Evolutionary conservation across 1,139 yeast genomes (phyloP).

Genomic region (Yamadazyma conglobata): DNA sequence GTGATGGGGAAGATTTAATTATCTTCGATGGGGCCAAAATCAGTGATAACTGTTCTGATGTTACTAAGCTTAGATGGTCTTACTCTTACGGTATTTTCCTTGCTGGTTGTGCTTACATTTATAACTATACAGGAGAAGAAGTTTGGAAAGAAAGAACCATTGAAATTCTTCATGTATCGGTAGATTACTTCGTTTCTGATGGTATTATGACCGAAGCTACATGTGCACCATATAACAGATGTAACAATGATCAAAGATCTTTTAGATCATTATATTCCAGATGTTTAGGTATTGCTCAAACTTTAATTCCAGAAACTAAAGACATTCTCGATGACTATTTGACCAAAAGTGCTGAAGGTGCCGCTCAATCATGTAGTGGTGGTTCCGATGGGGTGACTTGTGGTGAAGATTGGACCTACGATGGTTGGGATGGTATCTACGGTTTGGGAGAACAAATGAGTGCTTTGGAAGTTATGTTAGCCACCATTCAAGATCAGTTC

Average conservation of each 20-base stretch:
- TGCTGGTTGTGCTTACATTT: constrained; percentile 71
- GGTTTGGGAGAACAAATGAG: constrained; percentile 81
- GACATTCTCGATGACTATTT: constrained; percentile 43
- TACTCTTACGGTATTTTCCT: constrained; percentile 73
- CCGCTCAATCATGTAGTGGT: constrained; percentile 70
- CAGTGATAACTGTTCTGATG: constrained; percentile 43
- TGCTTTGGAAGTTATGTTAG: constrained; percentile 58
- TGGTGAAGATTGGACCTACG: constrained; percentile 60
- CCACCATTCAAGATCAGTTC: constrained; percentile 26
- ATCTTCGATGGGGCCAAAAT: constrained; percentile 72
- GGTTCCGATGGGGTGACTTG: constrained; percentile 74
- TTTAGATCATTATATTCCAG: constrained; percentile 74
- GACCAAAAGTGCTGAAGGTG: constrained; percentile 55
- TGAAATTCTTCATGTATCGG: constrained; percentile 49
- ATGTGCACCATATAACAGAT: constrained; percentile 47
- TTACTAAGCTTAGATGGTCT: constrained; percentile 64
- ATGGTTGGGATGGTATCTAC: constrained; percentile 59
- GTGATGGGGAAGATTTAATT: constrained; percentile 34
- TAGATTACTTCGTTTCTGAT: constrained; percentile 36
- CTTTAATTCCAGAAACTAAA: constrained; percentile 51
- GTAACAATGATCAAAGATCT: constrained; percentile 74
- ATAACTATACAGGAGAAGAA: constrained; percentile 54
- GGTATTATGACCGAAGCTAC: constrained; percentile 63
- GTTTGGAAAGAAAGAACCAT: constrained; percentile 56
- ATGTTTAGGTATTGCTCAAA: constrained; percentile 57